Evolutionary conservation across 306 rosid genomes (phyloP).

Genomic region (Ceratonia siliqua): DNA sequence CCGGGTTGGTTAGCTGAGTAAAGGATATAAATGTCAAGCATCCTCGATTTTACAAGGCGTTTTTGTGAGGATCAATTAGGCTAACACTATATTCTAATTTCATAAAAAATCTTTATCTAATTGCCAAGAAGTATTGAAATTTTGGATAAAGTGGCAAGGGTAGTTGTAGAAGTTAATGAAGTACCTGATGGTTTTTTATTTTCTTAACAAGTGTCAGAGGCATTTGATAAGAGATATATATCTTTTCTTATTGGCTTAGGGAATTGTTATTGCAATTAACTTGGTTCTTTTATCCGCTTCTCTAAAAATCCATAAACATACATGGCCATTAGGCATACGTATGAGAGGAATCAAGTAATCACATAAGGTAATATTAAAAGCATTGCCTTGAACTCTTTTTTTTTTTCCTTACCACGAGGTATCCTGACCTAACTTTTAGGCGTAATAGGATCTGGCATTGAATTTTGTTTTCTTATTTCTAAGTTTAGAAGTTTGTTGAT

Average conservation of each 20-base stretch:
- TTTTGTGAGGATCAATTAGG: too few species aligned
- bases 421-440: neutral
- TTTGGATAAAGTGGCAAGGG: neutral
- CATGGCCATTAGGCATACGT: neutral
- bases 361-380: neutral
- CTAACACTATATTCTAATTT: too few species aligned
- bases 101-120: neutral
- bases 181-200: neutral
- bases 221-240: neutral
- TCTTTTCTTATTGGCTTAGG: neutral
- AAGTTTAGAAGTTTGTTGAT: neutral
- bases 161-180: conserved; percentile 1
- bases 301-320: conserved; percentile 2
- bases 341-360: neutral
- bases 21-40: too few species aligned
- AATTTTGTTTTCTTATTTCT: conserved; percentile 9
- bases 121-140: conserved; percentile 8
- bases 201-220: neutral
- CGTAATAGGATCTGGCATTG: neutral
- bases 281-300: neutral
- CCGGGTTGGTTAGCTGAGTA: too few species aligned
- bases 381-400: too few species aligned
- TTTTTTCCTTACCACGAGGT: neutral
- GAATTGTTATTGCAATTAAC: neutral
- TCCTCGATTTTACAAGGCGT: too few species aligned